Evolutionary conservation across 2,329 filamentous ascomycete species (phyloP).

Genomic region (Diaporthe sp.): DNA sequence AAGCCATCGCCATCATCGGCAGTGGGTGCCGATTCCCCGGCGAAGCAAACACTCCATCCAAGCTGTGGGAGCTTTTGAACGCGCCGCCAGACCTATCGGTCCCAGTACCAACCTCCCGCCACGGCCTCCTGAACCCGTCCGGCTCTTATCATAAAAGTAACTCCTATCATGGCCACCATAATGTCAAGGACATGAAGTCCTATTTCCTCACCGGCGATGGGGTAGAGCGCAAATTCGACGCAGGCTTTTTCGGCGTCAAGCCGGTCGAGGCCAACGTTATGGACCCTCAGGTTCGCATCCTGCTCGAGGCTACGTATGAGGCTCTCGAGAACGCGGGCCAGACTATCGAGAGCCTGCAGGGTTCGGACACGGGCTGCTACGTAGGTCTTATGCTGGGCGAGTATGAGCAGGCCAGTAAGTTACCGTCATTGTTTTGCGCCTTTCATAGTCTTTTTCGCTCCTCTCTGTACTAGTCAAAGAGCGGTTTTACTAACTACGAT

Average conservation of each 20-base stretch:
- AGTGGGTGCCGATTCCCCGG: slow-evolving; percentile 56
- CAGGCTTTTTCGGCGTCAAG: slow-evolving; percentile 48
- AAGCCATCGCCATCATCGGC: slow-evolving; percentile 56
- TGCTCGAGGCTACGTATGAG: slow-evolving; percentile 45
- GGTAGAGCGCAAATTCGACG: slow-evolving; percentile 39
- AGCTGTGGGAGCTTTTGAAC: slow-evolving; percentile 53
- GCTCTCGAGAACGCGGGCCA: slow-evolving; percentile 44
- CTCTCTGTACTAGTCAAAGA: background rate
- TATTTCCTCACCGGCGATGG: background rate
- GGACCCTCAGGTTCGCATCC: slow-evolving; percentile 36
- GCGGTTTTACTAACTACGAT: background rate
- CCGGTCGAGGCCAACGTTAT: slow-evolving; percentile 44
- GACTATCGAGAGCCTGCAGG: slow-evolving; percentile 41
- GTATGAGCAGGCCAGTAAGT: slow-evolving; percentile 7
- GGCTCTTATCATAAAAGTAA: background rate
- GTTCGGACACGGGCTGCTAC: slow-evolving; percentile 44
- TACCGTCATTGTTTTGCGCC: too few relatives aligned
- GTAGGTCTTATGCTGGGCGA: slow-evolving; percentile 19
- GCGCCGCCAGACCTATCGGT: slow-evolving; percentile 43
- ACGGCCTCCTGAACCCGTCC: slow-evolving; percentile 29
- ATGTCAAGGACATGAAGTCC: background rate
- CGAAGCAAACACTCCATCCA: slow-evolving; percentile 50
- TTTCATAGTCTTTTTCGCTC: background rate
- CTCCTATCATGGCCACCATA: background rate
- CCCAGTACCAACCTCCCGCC: slow-evolving; percentile 43